Base-by-base conservation (phyloP, 768 basidiomycete species). In the Trametopsis cervina region DNA sequence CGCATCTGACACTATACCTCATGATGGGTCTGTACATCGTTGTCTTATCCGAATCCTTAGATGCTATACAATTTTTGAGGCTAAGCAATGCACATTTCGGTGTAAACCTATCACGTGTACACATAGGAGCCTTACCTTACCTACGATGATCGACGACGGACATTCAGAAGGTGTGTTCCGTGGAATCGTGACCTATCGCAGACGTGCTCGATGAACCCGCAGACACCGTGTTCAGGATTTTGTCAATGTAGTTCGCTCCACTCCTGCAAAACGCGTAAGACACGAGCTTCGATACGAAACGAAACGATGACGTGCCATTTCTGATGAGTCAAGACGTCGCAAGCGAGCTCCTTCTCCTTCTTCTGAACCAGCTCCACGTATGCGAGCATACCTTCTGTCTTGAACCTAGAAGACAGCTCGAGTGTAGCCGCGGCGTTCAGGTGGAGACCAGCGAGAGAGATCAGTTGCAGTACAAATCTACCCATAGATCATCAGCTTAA, bases 281-380 rank as follows among this genome's bases (percentile, higher is more conserved):
- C 10, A 43, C 9, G 25, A 15, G 10, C 15, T 12, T 10, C 23
- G n/a, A 41, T 18, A 40, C 15, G 17, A 38, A 20, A 39, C 22
- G 40, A 26, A 18, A 21, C 22, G 18, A n/a, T 15, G 17, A 66
- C 75, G 49, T 35, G 82, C 91, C 92, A 96, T 75, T 92, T 94
- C 69, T 95, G 91, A 65, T 95, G 91, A 2, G 88, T 95, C 40
- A 94, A 70, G 25, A 95, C 90, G 62, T 95, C 91, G 51, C 85
- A 87, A 26, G 86, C 86, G 43, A 92, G 78, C 57, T 85, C 89
- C 65, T 84, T 87, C 66, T 95, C 91, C 63, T 88, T 91, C 54
- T 80, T 72, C 60, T 95, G 91, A 42, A 94, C 78, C 17, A 90
- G 78, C 50, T 93, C 76, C 40, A 93, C 90, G 64, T 95, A 95